These are phyloP conservation scores for Moniliella sp. DNA, from an alignment of 1,284 basidiomycete genomes.

Conservation along the genomic window DNA sequence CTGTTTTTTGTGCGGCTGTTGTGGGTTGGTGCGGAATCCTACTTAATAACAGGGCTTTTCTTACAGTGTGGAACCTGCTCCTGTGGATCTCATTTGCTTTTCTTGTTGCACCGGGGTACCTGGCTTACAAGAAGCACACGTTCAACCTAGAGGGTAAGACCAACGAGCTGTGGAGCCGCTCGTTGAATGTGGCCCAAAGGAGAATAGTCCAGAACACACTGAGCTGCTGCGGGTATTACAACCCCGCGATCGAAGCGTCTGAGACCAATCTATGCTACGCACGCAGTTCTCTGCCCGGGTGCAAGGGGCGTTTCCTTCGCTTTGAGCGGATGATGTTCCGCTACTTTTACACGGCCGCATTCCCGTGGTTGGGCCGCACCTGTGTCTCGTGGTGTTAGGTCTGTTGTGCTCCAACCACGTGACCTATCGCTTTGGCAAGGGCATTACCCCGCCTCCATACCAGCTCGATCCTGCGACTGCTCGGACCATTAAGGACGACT, in stretches of 20 bases:
- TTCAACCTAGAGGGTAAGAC: constrained; percentile 31
- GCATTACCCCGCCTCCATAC: constrained; percentile 4
- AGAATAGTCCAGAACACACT: no score
- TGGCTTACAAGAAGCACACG: constrained; percentile 23
- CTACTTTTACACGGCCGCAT: constrained; percentile 2
- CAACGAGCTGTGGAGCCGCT: constrained; percentile 33
- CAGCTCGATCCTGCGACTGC: no score
- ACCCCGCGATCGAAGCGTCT: no score
- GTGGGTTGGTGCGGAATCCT: constrained; percentile 34
- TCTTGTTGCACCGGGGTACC: constrained; percentile 30
- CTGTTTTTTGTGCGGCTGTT: constrained; percentile 40
- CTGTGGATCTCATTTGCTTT: constrained; percentile 30
- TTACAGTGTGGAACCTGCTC: constrained; percentile 32
- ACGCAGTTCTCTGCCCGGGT: constrained; percentile 28
- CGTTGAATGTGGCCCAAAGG: constrained; percentile 12
- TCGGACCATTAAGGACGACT: no score
- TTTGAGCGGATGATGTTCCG: constrained; percentile 1
- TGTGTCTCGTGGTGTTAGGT: constrained; percentile 1
- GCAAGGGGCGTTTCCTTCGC: constrained; percentile 27
- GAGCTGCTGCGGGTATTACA: no score
- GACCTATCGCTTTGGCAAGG: constrained; percentile 5
- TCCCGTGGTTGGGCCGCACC: constrained; percentile 4
- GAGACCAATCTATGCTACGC: no score
- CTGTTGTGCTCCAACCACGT: constrained; percentile 6
- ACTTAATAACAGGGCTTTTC: constrained; percentile 29